Evolutionary conservation across 306 rosid species (phyloP).

Genomic region (Cyamopsis tetragonoloba): DNA sequence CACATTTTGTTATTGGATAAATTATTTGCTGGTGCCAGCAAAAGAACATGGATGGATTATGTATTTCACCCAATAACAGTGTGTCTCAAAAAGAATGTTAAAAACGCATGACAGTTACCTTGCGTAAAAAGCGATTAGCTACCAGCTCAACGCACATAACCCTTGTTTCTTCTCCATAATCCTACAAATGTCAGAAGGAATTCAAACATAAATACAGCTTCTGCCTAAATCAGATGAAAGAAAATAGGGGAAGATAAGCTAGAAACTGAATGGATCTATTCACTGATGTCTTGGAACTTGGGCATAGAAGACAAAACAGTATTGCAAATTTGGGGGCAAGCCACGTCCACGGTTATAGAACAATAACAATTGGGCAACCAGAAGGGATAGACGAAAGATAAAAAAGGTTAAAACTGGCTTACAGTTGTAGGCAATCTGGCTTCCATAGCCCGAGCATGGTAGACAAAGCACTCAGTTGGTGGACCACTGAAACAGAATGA

Average conservation of each 20-base stretch:
- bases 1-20: too few relatives aligned
- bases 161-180: slow-evolving; percentile 48
- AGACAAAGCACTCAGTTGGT: slow-evolving; percentile 88
- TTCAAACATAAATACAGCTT: slow-evolving; percentile 17
- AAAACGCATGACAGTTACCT: slow-evolving; percentile 44
- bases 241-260: not conserved
- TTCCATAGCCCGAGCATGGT: slow-evolving; percentile 85
- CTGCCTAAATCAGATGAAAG: not conserved
- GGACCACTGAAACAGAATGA: slow-evolving; percentile 75
- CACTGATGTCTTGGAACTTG: not conserved
- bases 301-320: not conserved
- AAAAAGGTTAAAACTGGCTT: slow-evolving; percentile 14
- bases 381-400: not conserved
- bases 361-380: slow-evolving; percentile 12
- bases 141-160: slow-evolving; percentile 87
- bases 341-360: not conserved
- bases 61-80: too few relatives aligned
- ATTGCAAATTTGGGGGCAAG: not conserved
- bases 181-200: slow-evolving; percentile 47
- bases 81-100: not conserved
- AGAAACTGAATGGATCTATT: not conserved
- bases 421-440: slow-evolving; percentile 61
- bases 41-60: too few relatives aligned
- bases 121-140: slow-evolving; percentile 92
- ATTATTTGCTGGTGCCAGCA: too few relatives aligned